A percentile compares a stretch with the other conserved stretches of the same genome.
These are phyloP conservation scores for Spongispora temasekensis DNA, from an alignment of 1,284 basidiomycete species.

Conservation along the genomic window DNA sequence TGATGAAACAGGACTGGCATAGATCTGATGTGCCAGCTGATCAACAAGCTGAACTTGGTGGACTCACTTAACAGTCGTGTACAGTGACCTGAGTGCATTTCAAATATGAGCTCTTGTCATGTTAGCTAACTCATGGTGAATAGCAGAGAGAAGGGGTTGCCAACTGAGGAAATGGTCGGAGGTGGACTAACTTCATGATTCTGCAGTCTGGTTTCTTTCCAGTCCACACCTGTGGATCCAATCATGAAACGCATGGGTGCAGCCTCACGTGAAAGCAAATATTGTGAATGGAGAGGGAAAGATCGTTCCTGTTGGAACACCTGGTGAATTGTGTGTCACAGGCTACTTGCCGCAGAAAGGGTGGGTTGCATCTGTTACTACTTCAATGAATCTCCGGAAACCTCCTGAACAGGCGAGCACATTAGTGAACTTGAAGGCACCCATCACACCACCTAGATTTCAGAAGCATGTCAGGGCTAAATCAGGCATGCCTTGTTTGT, in stretches of 20 bases:
- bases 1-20: slow-evolving; percentile 63
- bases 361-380: slow-evolving; percentile 37
- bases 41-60: slow-evolving; percentile 61
- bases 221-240: slow-evolving; percentile 67
- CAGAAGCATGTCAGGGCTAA: not conserved
- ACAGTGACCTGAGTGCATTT: slow-evolving; percentile 80
- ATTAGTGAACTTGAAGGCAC: no score
- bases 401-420: no score
- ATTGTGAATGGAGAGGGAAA: slow-evolving; percentile 61
- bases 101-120: not conserved
- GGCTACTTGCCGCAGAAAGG: slow-evolving; percentile 83
- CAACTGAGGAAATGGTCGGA: not conserved
- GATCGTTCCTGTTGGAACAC: slow-evolving; percentile 63
- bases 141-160: slow-evolving; percentile 59
- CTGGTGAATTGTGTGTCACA: slow-evolving; percentile 74
- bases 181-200: slow-evolving; percentile 4
- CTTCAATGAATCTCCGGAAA: no score
- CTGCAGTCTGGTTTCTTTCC: slow-evolving; percentile 76
- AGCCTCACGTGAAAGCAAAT: slow-evolving; percentile 79
- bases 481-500: not conserved
- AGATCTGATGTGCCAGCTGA: slow-evolving; percentile 73
- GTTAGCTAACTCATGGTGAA: slow-evolving; percentile 22
- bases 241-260: slow-evolving; percentile 68
- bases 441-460: no score
- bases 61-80: slow-evolving; percentile 79